Base-by-base conservation (phyloP, 768 basidiomycete species). In the Tylopilus balloui region DNA sequence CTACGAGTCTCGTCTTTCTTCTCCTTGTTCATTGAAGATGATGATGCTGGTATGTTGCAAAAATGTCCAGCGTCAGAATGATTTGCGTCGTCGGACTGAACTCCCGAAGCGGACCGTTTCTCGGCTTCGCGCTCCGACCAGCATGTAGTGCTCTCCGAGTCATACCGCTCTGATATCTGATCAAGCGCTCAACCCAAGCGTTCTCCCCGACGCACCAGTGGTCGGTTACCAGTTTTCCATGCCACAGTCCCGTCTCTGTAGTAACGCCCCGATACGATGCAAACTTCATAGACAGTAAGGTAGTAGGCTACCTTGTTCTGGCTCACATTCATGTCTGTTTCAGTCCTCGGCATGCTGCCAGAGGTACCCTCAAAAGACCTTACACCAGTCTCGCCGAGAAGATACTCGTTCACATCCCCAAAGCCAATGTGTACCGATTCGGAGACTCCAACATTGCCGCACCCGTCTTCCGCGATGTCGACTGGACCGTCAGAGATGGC, bases 401-500 rank as follows among this genome's bases (percentile, higher is more conserved):
- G 29, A 27, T 51, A 3, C 57, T 74, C 45, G 47, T 78, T 9
- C 64, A 69, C 37, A 75, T 83, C 7, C 74, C 76, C 13, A 73
- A 63, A 28, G 67, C 80, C 7, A 71, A 80, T 43, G 67, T 84
- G 11, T 79, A 78, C 65, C 77, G 76, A 4, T 84, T 85, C 54
- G 84, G 83, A 0, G 76, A 80, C 44, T 67, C 78, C 2, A 73
- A 75, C 47, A 61, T 67, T 19, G 67, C 71, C 2, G 48, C 57
- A 4, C 80, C 81, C 13, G 71, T 82, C 5, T 73, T 86, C 54
- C 73, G 66, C 0, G 69, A 76, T 50, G 61, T 86, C 1, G 61
- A 73, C 13, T 87, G 86, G 86, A 78, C 72, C 6, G 72, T 86
- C 0, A 65, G 74, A 20, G 74, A 83, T 17, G 75, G 75, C 23